Evolutionary conservation across 768 basidiomycete genomes (phyloP).

Genomic region (Lactarius hatsudake): DNA sequence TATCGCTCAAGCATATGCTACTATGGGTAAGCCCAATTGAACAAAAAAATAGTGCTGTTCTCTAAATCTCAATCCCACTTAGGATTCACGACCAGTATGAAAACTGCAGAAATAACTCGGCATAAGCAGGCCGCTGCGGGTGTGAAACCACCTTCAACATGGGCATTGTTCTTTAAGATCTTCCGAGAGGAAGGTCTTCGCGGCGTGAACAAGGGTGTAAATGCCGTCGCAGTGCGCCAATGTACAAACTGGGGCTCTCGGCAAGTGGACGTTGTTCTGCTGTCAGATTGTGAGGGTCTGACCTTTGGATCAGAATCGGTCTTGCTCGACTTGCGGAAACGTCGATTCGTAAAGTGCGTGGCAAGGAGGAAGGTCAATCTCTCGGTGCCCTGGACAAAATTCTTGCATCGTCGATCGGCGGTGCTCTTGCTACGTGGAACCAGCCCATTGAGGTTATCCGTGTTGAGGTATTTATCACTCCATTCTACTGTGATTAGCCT

Average conservation of each 20-base stretch:
- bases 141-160: slow-evolving; percentile 85
- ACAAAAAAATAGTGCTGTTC: too few relatives aligned
- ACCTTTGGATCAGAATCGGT: slow-evolving; percentile 69
- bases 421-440: slow-evolving; percentile 98
- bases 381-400: slow-evolving; percentile 84
- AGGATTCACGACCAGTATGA: slow-evolving; percentile 99
- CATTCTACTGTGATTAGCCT: background rate
- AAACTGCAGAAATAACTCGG: slow-evolving; percentile 96
- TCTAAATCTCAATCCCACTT: background rate
- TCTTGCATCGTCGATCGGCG: slow-evolving; percentile 80
- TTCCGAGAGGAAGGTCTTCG: slow-evolving; percentile 89
- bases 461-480: slow-evolving; percentile 68
- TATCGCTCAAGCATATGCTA: slow-evolving; percentile 96
- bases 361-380: slow-evolving; percentile 73
- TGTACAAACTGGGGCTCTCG: slow-evolving; percentile 94
- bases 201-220: slow-evolving; percentile 99
- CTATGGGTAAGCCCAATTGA: slow-evolving; percentile 82
- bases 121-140: slow-evolving; percentile 87
- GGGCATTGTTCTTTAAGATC: slow-evolving; percentile 93
- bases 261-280: slow-evolving; percentile 40
- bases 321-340: slow-evolving; percentile 91
- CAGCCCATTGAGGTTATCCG: slow-evolving; percentile 98
- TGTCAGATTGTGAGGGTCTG: slow-evolving; percentile 14
- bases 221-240: slow-evolving; percentile 88
- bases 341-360: slow-evolving; percentile 70